Conservation (phyloP, 1,139 yeast species). For the Hemisphaericaspora lyxosophila region DNA sequence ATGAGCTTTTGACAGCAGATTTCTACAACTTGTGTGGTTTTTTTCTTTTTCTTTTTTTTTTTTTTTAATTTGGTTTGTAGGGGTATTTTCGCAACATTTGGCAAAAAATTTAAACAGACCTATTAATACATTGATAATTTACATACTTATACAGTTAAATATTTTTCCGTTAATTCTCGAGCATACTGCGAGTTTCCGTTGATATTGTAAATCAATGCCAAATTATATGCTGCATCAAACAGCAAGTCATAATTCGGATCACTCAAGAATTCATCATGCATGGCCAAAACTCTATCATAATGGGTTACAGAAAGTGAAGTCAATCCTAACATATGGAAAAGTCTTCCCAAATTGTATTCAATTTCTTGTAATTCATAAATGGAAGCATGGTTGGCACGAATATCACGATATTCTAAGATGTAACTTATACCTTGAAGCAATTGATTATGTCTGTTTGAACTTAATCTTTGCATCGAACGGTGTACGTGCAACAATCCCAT, state of each 20-base stretch:
- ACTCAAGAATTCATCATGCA: slow-evolving; percentile 24
- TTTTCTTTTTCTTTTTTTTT: too few relatives aligned
- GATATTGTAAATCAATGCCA: slow-evolving; percentile 68
- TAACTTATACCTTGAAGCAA: slow-evolving; percentile 83
- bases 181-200: slow-evolving; percentile 74
- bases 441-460: slow-evolving; percentile 83
- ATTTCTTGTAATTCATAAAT: slow-evolving; percentile 70
- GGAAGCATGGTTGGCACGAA: slow-evolving; percentile 40
- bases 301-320: slow-evolving; percentile 68
- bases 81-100: too few relatives aligned
- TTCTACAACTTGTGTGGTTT: too few relatives aligned
- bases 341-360: slow-evolving; percentile 77
- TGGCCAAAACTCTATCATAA: slow-evolving; percentile 63
- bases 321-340: slow-evolving; percentile 81
- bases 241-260: slow-evolving; percentile 53
- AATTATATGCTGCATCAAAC: slow-evolving; percentile 83
- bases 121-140: background rate
- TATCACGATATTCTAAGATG: slow-evolving; percentile 65
- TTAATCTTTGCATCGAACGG: slow-evolving; percentile 86
- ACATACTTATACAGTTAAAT: slow-evolving; percentile 40
- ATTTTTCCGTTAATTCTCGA: slow-evolving; percentile 58
- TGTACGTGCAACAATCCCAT: slow-evolving; percentile 85
- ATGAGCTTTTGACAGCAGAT: too few relatives aligned
- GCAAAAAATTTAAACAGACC: too few relatives aligned
- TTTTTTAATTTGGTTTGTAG: too few relatives aligned